Evolutionary conservation across 139 green algal species (phyloP), one percentile per base, ranked within the genome.

Genomic region (Marvania coccoides): DNA sequence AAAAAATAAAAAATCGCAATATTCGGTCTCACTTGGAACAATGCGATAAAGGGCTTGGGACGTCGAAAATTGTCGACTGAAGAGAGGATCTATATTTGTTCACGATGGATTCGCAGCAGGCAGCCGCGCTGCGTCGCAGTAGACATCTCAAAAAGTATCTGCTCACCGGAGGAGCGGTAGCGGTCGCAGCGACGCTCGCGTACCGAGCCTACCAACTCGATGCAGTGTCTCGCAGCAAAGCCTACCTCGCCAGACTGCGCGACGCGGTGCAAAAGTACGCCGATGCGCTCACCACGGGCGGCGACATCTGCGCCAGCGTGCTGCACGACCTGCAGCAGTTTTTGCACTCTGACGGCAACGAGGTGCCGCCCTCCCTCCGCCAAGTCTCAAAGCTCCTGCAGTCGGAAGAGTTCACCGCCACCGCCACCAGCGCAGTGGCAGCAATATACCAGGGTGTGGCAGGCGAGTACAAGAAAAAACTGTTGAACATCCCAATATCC

Each of bases 351-450:
- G 77, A 83, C n/a, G 24, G 26, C 8, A 26, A 57, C 7, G 65
- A 76, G 29, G 15, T 84, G 26, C 77, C 77, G 3, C 47, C 63
- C 42, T 76, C 68, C 47, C 38, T 84, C 15, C 53, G 60, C 7
- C 77, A 82, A 59, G 42, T 84, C 9, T 61, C 75, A 6, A 46
- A 42, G 24, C 65, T 83, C 13, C 35, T 76, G n/a, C 69, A 83
- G 71, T 78, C 73, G 1, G 28, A 24, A 3, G 73, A 79, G 61
- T 56, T 73, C 13, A 45, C 47, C 1, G 26, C 13, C 19, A 66
- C 48, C 24, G 65, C 70, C 0, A 30, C 60, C 0, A 51, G 59
- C 42, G 63, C 63, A 3, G 35, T 74, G 15, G 36, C 65, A 9
- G 70, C 69, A 9, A 34, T 78, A 10, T 28, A 45, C 34, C 33